Conservation (phyloP, 2,329 filamentous ascomycete genomes). For the Aspergillus persii region DNA sequence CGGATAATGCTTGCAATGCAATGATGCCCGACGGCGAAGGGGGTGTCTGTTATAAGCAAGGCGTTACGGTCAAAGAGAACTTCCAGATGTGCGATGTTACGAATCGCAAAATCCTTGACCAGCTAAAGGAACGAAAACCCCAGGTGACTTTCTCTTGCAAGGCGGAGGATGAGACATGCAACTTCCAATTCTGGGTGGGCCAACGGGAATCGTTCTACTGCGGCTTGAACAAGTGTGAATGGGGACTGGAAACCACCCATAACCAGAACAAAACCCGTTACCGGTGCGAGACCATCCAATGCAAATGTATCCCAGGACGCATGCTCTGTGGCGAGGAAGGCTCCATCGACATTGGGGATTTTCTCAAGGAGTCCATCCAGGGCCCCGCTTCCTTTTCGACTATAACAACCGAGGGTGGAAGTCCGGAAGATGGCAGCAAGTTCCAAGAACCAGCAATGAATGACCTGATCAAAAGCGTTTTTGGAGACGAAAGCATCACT, state of each 20-base stretch:
- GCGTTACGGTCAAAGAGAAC: slow-evolving; percentile 88
- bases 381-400: slow-evolving; percentile 86
- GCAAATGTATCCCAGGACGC: slow-evolving; percentile 81
- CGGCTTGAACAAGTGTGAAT: slow-evolving; percentile 76
- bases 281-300: slow-evolving; percentile 78
- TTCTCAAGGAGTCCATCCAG: slow-evolving; percentile 76
- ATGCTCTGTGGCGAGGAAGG: slow-evolving; percentile 93
- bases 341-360: slow-evolving; percentile 88
- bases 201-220: slow-evolving; percentile 95
- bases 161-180: slow-evolving; percentile 70
- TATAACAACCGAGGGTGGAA: slow-evolving; percentile 52
- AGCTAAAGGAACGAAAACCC: slow-evolving; percentile 79
- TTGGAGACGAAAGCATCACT: slow-evolving; percentile 87
- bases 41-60: slow-evolving; percentile 88
- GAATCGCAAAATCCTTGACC: slow-evolving; percentile 86
- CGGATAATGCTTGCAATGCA: slow-evolving; percentile 78
- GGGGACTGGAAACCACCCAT: slow-evolving; percentile 65
- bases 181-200: slow-evolving; percentile 99
- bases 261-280: slow-evolving; percentile 79
- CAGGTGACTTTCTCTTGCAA: slow-evolving; percentile 95
- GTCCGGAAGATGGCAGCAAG: slow-evolving; percentile 68
- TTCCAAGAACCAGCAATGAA: slow-evolving; percentile 95
- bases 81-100: slow-evolving; percentile 98
- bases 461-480: slow-evolving; percentile 79
- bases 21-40: slow-evolving; percentile 80